Percentiles rank a stretch among this genome's conserved stretches.
phyloP scores from a whole-genome alignment of 805 yeast genomes.

The Danielia reshetovae region DNA sequence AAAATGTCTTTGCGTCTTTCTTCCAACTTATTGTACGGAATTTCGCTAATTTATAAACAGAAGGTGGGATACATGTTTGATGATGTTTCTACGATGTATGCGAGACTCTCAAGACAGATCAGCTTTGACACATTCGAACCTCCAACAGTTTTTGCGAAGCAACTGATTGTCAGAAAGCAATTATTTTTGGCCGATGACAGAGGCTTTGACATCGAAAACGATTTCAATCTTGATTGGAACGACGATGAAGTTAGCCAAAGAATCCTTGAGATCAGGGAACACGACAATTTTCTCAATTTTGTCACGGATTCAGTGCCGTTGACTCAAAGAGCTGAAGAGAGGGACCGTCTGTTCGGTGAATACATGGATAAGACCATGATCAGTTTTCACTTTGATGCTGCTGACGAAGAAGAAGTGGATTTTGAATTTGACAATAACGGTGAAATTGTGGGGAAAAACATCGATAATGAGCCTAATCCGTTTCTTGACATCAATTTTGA shows the following conservation, averaged over 20 bases:
- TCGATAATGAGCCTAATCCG: neutral
- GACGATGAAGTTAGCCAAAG: neutral
- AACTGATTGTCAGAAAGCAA: neutral
- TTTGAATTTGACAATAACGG: slow-evolving; percentile 23
- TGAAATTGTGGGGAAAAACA: slow-evolving; percentile 11
- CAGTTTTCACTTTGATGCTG: slow-evolving; percentile 9
- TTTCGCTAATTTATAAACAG: slow-evolving; percentile 44
- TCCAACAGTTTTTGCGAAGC: neutral
- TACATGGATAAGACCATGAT: slow-evolving; percentile 13
- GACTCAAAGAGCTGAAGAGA: slow-evolving; percentile 6
- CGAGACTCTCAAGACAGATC: slow-evolving; percentile 7
- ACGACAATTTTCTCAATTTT: neutral
- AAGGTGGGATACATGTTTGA: slow-evolving; percentile 45
- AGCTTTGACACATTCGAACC: neutral
- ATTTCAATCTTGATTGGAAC: slow-evolving; percentile 16
- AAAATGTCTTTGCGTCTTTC: slow-evolving; percentile 30
- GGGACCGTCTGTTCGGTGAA: slow-evolving; percentile 13
- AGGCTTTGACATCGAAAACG: slow-evolving; percentile 21
- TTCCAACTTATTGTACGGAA: slow-evolving; percentile 46
- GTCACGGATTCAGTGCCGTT: neutral
- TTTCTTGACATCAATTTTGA: slow-evolving; percentile 11
- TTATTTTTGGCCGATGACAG: slow-evolving; percentile 23
- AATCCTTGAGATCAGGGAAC: neutral
- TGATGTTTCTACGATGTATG: slow-evolving; percentile 20
- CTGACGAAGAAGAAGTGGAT: slow-evolving; percentile 11